A percentile compares a stretch with the other conserved stretches of the same genome.
These are phyloP conservation scores for Verticillium nubilum DNA, from an alignment of 2,329 filamentous ascomycete genomes.

Conservation along the genomic window DNA sequence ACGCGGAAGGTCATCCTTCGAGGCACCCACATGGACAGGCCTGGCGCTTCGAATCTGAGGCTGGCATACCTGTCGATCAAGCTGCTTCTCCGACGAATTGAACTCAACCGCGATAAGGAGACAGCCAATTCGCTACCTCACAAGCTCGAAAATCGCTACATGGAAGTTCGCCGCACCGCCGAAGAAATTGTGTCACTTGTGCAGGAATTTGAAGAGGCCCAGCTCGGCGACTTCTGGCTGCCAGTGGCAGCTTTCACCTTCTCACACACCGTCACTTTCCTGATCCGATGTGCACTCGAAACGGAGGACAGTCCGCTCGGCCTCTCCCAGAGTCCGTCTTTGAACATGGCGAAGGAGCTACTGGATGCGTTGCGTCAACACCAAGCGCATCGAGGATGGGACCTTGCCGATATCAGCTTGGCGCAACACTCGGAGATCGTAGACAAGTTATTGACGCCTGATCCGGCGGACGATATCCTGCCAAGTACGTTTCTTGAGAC, in stretches of 20 bases:
- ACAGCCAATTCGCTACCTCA: not conserved
- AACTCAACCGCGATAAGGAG: conserved; percentile 34
- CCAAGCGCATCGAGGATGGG: conserved; percentile 35
- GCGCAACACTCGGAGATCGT: conserved; percentile 40
- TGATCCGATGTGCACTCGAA: conserved; percentile 42
- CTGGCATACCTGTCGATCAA: conserved; percentile 43
- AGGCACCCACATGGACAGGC: conserved; percentile 31
- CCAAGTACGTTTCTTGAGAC: not conserved
- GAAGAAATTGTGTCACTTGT: conserved; percentile 44
- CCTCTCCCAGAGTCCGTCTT: conserved; percentile 29
- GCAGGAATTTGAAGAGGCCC: conserved; percentile 35
- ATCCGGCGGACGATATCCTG: not conserved
- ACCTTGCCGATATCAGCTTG: conserved; percentile 44
- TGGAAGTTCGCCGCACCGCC: conserved; percentile 35
- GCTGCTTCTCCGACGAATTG: conserved; percentile 40
- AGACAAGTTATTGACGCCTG: conserved; percentile 30
- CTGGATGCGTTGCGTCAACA: conserved; percentile 32
- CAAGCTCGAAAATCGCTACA: conserved; percentile 19
- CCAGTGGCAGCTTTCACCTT: conserved; percentile 40
- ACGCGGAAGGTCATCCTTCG: conserved; percentile 34
- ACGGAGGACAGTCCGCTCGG: conserved; percentile 28
- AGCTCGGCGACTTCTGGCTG: conserved; percentile 45
- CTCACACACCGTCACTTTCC: conserved; percentile 43
- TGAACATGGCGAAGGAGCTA: conserved; percentile 37
- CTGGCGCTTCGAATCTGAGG: conserved; percentile 45